Conservation (phyloP, 179 eudicot genomes). For the Monotropa hypopitys region DNA sequence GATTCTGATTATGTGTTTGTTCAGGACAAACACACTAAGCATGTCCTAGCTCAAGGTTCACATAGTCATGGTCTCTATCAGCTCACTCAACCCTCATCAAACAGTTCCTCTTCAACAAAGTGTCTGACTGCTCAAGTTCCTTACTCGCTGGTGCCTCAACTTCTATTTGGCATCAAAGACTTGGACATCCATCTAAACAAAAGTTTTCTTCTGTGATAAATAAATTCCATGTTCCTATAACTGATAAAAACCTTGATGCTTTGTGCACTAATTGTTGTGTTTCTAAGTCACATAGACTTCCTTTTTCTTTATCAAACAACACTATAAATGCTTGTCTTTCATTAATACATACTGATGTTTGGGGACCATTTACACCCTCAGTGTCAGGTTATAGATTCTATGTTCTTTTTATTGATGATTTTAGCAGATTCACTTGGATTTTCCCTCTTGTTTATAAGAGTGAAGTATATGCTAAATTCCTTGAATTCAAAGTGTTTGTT, state of each 20-base stretch:
- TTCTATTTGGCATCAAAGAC: not conserved
- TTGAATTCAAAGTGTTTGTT: no score
- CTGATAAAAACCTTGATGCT: not conserved
- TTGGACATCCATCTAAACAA: not conserved
- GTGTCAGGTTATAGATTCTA: no score
- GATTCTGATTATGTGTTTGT: not conserved
- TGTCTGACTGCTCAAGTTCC: rapidly evolving
- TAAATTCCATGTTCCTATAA: not conserved
- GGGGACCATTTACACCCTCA: no score
- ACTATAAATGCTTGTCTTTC: not conserved
- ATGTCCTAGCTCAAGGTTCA: no score
- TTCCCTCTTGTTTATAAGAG: not conserved
- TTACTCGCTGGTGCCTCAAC: not conserved
- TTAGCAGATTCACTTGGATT: not conserved
- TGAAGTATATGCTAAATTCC: not conserved
- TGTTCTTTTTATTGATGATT: not conserved
- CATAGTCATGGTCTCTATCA: no score
- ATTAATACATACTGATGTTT: not conserved
- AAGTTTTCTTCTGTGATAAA: not conserved
- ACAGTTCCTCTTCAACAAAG: no score
- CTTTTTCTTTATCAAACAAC: not conserved
- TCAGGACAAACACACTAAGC: no score
- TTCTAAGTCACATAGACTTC: not conserved
- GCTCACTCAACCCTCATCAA: not conserved
- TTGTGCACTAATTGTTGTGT: not conserved